phyloP scores from a whole-genome alignment of 148 eudicot species.

The Agrostemma githago region DNA sequence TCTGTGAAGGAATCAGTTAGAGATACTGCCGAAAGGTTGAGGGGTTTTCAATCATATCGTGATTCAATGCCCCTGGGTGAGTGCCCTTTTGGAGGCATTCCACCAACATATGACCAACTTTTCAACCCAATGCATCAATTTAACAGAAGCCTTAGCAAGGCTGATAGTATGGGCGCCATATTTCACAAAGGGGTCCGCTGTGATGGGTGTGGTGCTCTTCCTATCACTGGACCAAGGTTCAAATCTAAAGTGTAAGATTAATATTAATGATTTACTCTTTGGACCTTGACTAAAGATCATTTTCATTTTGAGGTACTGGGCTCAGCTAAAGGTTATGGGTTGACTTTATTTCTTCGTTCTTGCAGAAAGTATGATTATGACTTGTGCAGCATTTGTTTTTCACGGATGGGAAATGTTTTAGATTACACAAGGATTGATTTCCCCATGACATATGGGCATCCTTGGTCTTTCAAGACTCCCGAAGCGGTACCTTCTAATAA shows the following conservation, averaged over 20 bases:
- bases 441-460: slow-evolving; percentile 34
- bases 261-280: background rate
- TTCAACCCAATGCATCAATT: background rate
- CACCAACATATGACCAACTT: background rate
- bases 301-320: background rate
- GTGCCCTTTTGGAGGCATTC: slow-evolving; percentile 38
- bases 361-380: slow-evolving; percentile 71
- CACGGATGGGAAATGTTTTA: slow-evolving; percentile 41
- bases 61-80: slow-evolving; percentile 12
- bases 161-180: slow-evolving; percentile 28
- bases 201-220: slow-evolving; percentile 79
- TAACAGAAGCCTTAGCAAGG: slow-evolving; percentile 15
- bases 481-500: slow-evolving; percentile 32
- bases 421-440: slow-evolving; percentile 69
- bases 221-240: slow-evolving; percentile 81
- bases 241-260: slow-evolving; percentile 79
- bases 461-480: slow-evolving; percentile 24
- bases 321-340: background rate
- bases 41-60: slow-evolving; percentile 4
- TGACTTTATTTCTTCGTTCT: slow-evolving; percentile 15
- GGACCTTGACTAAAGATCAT: background rate
- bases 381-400: slow-evolving; percentile 69
- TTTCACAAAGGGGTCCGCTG: slow-evolving; percentile 85
- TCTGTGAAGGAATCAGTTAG: slow-evolving; percentile 6
- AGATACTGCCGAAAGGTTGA: slow-evolving; percentile 2